phyloP scores from a whole-genome alignment of 2,329 filamentous ascomycete genomes.

The Talaromyces sp. region DNA sequence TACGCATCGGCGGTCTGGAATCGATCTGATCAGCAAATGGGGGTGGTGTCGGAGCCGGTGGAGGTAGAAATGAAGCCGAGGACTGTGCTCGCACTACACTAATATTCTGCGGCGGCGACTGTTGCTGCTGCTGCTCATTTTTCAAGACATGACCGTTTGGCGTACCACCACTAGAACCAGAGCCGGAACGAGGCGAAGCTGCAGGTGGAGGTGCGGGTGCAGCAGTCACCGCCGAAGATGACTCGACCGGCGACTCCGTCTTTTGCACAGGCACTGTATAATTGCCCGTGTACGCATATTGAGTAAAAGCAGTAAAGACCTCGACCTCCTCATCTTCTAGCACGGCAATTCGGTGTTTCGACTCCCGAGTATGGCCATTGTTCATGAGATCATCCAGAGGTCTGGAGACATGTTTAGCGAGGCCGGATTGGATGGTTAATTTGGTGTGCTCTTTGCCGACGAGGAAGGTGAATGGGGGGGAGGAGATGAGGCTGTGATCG shows the following conservation, averaged over 20 bases:
- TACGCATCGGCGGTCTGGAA: constrained; percentile 10
- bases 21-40: constrained; percentile 19
- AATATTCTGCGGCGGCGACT: background rate
- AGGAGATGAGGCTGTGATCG: constrained; percentile 40
- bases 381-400: constrained; percentile 46
- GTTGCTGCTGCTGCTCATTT: constrained; percentile 2
- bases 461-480: constrained; percentile 45
- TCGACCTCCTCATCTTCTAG: constrained; percentile 48
- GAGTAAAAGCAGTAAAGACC: constrained; percentile 49
- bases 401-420: constrained; percentile 44
- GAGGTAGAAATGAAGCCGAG: constrained; percentile 23
- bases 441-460: constrained; percentile 47
- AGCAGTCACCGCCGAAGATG: background rate
- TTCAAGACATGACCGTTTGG: background rate
- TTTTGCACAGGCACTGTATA: constrained; percentile 37
- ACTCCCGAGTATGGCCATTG: constrained; percentile 46
- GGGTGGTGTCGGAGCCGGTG: constrained; percentile 32
- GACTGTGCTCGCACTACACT: constrained; percentile 8
- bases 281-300: constrained; percentile 51
- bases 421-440: constrained; percentile 45
- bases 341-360: constrained; percentile 40
- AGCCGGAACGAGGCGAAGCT: constrained; percentile 6
- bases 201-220: constrained; percentile 1
- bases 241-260: constrained; percentile 14
- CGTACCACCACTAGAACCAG: background rate